Evolutionary conservation across 306 rosid species (phyloP), one percentile per base, ranked within the genome.

Genomic region (Dicorynia guianensis): DNA sequence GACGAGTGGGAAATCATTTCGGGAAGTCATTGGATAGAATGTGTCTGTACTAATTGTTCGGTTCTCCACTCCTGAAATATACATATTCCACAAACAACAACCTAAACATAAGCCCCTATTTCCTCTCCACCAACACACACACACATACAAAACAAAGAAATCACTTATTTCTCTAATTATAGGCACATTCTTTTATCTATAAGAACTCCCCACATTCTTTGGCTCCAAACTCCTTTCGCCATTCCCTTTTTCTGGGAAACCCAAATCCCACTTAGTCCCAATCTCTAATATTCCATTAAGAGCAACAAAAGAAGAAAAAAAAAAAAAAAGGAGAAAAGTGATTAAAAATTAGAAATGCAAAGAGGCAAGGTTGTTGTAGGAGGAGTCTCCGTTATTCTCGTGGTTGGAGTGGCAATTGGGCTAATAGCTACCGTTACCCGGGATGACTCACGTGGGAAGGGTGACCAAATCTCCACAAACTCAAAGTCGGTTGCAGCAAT

Each of bases 401-500:
- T 76, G 4, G 58, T 75, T 3, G 85, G 74, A 5, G 78, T 12
- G 6, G 80, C 67, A 20, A 9, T 75, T 43, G 84, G 73, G 2
- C 5, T 35, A 7, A 44, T 80, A 53, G 80, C 19, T 14, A 65
- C 35, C 7, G 77, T 69, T 1, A 3, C 14, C n/a, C 5, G 3
- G 2, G 19, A 0, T 4, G 56, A 18, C 19, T 15, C 6, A 14
- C 10, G 44, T 25, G 8, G 14, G 6, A 7, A 18, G 30, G 18
- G 20, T 4, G 77, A 75, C 0, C 13, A 17, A 13, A 12, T 75
- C n/a, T 69, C 74, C 4, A 20, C 63, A 18, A 53, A 40, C 39
- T 62, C 77, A 0, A 81, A 75, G 52, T 36, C 75, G 11, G 79
- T 80, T 17, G 48, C 68, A 8, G 43, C 78, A 4, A 74, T 83